A percentile compares a stretch with the other conserved stretches of the same genome.
Conservation (phyloP, 345 rosid genomes). For the Turnera subulata region DNA sequence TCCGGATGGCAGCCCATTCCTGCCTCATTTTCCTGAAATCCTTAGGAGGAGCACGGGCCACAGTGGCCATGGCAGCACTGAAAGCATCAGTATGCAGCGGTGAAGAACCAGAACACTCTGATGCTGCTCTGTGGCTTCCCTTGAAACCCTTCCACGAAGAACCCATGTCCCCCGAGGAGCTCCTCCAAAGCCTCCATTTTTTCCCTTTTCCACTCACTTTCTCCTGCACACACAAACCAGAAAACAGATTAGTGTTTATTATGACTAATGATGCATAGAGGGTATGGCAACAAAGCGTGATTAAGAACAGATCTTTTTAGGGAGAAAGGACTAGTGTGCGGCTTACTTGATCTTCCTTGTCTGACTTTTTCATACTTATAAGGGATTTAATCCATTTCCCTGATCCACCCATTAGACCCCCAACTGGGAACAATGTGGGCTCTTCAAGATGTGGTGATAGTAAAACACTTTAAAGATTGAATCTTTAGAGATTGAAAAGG, state of each 20-base stretch:
- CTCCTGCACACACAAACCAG: constrained; percentile 25
- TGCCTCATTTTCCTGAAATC: constrained; percentile 74
- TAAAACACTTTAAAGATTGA: constrained; percentile 9
- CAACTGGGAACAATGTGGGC: not conserved
- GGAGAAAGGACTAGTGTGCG: not conserved
- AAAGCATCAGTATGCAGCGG: constrained; percentile 41
- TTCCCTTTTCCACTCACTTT: constrained; percentile 44
- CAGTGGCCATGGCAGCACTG: constrained; percentile 70
- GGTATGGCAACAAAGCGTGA: too few species aligned
- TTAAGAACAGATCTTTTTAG: not conserved
- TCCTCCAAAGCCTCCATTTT: constrained; percentile 90
- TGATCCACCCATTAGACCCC: constrained; percentile 72
- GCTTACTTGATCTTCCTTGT: constrained; percentile 58
- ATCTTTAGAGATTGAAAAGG: not conserved
- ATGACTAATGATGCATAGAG: not conserved
- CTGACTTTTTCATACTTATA: constrained; percentile 62
- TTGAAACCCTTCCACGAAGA: constrained; percentile 59
- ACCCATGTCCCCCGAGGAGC: constrained; percentile 55
- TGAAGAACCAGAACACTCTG: constrained; percentile 44
- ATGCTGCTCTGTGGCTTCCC: constrained; percentile 44
- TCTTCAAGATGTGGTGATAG: not conserved
- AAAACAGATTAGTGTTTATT: not conserved
- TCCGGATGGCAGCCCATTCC: constrained; percentile 90
- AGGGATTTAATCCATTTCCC: constrained; percentile 91
- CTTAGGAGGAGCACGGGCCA: constrained; percentile 79